Evolutionary conservation across 2,329 filamentous ascomycete species (phyloP), one percentile per base, ranked within the genome.

Genomic region (Trichoderma brevicompactum): DNA sequence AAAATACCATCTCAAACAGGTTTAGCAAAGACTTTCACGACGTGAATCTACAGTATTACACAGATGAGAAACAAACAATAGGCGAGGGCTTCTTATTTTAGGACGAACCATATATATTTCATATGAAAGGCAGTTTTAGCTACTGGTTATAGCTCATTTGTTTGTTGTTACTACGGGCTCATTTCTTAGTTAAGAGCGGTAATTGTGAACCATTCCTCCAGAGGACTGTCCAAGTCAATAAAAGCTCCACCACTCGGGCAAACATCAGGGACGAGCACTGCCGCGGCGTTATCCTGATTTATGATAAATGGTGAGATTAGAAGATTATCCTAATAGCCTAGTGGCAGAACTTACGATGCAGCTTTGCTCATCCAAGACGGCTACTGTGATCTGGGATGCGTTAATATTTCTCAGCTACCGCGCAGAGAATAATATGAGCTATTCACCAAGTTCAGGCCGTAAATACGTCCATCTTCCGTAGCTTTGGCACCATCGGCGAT

Each of bases 201-300:
- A 40, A 53, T 53, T 1, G 50, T 38, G 34, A 53, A 53, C 50
- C 50, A 53, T 12, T 53, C 50, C 50, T 53, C 50, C 34, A 38
- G 32, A 12, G 34, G 9, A 17, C 32, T 53, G 34, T 53, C 34
- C 2, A 53, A 9, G 10, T 53, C 34, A 3, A 53, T 38, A 17
- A 53, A 53, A 10, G 50, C 50, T 5, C 50, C 50, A 23, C 50
- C 50, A 38, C 50, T 53, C 7, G 50, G 50, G 10, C 50, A 54
- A 19, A 54, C 52, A 54, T 54, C 52, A 54, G 52, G n/a, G 1
- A 17, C 36, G 12, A 54, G 52, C 17, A 19, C 19, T 15, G 12
- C 34, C 19, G 52, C 36, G 17, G 52, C 52, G 19, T 54, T 40
- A 19, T 34, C 34, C 50, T 54, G 23, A 2, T 12, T 8, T 23